Conservation (phyloP, 495 filamentous ascomycete species). For the Penicillium taxi region DNA sequence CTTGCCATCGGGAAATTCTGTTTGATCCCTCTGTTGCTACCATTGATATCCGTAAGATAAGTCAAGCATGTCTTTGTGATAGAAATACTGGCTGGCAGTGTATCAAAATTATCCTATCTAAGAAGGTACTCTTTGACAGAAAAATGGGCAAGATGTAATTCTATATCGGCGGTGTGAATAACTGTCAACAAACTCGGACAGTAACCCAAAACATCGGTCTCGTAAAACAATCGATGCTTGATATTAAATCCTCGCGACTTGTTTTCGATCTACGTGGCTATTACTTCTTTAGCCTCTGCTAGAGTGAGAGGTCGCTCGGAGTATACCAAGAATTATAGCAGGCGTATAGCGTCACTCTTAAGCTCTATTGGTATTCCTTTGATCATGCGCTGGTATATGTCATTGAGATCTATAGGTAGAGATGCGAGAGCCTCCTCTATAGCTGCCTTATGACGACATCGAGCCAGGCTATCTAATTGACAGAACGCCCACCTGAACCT, state of each 20-base stretch:
- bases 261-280: slow-evolving; percentile 14
- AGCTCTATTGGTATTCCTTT: slow-evolving; percentile 16
- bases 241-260: slow-evolving; percentile 6
- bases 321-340: slow-evolving; percentile 18
- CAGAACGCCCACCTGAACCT: slow-evolving; percentile 40
- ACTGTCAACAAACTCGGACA: slow-evolving; percentile 12
- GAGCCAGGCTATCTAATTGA: slow-evolving; percentile 30
- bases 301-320: slow-evolving; percentile 15
- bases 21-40: slow-evolving; percentile 1
- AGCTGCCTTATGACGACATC: slow-evolving; percentile 14
- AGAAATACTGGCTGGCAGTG: slow-evolving; percentile 12
- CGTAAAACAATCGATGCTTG: slow-evolving; percentile 14
- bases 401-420: slow-evolving; percentile 29
- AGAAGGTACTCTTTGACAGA: slow-evolving; percentile 25
- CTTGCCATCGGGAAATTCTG: slow-evolving; percentile 16
- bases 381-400: slow-evolving; percentile 33
- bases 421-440: slow-evolving; percentile 21
- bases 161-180: slow-evolving; percentile 5
- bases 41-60: slow-evolving; percentile 19
- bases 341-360: slow-evolving; percentile 14
- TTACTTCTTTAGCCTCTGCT: slow-evolving; percentile 16
- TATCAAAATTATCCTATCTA: slow-evolving; percentile 4
- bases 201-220: slow-evolving; percentile 12
- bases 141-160: slow-evolving; percentile 22
- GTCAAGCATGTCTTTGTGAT: slow-evolving; percentile 20